Conservation (phyloP, 1,139 yeast genomes). For the Zhuliangozyma blackwelliae region DNA sequence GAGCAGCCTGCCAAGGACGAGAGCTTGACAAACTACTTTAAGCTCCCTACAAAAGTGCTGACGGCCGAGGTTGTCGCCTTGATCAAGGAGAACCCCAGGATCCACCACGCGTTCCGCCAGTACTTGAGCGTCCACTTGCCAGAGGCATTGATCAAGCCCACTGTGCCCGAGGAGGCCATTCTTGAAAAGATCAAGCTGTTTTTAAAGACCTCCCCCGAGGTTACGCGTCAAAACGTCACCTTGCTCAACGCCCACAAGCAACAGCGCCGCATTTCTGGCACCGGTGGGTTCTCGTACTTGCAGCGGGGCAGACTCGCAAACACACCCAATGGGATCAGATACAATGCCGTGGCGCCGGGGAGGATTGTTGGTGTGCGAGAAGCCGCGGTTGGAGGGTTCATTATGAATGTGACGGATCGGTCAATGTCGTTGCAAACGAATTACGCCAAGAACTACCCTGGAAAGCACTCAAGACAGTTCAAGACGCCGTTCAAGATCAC, state of each 20-base stretch:
- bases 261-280: conserved; percentile 44
- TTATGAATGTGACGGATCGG: conserved; percentile 41
- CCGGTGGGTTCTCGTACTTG: conserved; percentile 70
- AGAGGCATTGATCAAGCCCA: conserved; percentile 20
- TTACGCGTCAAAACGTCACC: conserved; percentile 17
- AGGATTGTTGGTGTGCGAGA: conserved; percentile 54
- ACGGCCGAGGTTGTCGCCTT: conserved; percentile 24
- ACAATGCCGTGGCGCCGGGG: conserved; percentile 63
- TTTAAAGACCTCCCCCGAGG: conserved; percentile 16
- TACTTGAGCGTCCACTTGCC: conserved; percentile 38
- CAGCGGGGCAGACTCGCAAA: conserved; percentile 68
- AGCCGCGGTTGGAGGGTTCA: conserved; percentile 77
- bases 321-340: conserved; percentile 69
- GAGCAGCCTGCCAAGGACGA: conserved; percentile 17
- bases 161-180: conserved; percentile 9
- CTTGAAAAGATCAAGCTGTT: conserved; percentile 25
- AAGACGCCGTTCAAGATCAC: conserved; percentile 41
- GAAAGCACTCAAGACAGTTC: conserved; percentile 43
- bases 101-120: conserved; percentile 26
- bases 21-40: conserved; percentile 29
- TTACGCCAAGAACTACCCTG: conserved; percentile 39
- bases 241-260: conserved; percentile 16
- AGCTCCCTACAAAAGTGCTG: conserved; percentile 25
- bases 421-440: conserved; percentile 37
- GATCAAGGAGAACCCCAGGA: conserved; percentile 30